Conservation (phyloP, 208 protist genomes). For the Acanthamoeba triangularis region DNA sequence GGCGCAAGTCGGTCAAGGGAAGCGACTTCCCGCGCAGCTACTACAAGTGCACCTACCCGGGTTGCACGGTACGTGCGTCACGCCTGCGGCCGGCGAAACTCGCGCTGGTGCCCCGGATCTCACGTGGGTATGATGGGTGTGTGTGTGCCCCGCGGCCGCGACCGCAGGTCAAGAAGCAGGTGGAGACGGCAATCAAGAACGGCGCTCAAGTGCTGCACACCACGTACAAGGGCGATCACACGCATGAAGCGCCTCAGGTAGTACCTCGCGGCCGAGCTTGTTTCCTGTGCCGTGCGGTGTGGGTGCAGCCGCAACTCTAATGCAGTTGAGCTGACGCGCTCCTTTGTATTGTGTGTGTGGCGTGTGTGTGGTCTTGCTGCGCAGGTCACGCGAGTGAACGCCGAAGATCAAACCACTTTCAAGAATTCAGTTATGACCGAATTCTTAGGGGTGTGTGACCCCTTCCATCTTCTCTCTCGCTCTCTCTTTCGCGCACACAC, state of each 20-base stretch:
- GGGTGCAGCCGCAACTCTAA: neutral
- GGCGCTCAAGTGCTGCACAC: constrained; percentile 35
- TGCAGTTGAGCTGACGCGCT: neutral
- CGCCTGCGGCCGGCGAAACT: neutral
- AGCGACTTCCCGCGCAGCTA: constrained; percentile 74
- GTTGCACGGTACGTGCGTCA: constrained; percentile 35
- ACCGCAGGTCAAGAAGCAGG: constrained; percentile 76
- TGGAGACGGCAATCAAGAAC: constrained; percentile 45
- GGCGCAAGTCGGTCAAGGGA: constrained; percentile 74
- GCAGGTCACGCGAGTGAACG: constrained; percentile 36
- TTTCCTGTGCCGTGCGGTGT: neutral
- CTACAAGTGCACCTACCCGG: constrained; percentile 76
- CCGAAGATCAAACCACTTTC: constrained; percentile 64
- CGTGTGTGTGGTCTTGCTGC: neutral
- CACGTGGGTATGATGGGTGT: neutral
- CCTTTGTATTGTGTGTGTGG: neutral
- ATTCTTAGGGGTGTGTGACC: constrained; percentile 30
- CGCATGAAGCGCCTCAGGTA: constrained; percentile 52
- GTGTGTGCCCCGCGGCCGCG: neutral
- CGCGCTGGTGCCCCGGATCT: neutral
- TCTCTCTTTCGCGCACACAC: neutral
- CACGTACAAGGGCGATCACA: constrained; percentile 75
- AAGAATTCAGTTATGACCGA: constrained; percentile 69
- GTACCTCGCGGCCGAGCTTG: neutral
- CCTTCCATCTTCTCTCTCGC: neutral